Conservation (phyloP, 2,329 filamentous ascomycete genomes). For the Exophiala calicioides region DNA sequence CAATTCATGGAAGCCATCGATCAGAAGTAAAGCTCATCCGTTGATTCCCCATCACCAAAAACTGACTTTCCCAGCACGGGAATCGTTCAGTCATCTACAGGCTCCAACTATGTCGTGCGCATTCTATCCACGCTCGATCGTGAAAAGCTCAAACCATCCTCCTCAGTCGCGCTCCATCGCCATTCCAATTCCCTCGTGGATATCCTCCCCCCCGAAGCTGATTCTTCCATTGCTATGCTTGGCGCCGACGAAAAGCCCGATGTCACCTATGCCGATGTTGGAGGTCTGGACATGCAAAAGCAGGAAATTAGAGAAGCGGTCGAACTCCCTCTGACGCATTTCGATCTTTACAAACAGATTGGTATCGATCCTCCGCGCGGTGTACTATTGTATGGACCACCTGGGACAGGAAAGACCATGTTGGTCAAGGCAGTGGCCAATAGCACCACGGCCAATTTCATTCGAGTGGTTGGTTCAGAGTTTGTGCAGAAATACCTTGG, state of each 20-base stretch:
- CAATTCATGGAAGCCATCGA: constrained; percentile 99
- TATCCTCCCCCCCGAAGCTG: constrained; percentile 96
- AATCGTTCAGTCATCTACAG: constrained; percentile 97
- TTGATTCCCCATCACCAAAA: constrained; percentile 1
- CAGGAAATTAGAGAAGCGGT: constrained; percentile 98
- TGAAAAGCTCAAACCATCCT: constrained; percentile 96
- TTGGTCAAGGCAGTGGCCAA: constrained; percentile 98
- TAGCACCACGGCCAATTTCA: constrained; percentile 96
- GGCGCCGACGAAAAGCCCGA: constrained; percentile 96
- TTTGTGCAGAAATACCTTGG: constrained; percentile 99
- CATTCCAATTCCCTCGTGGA: constrained; percentile 98
- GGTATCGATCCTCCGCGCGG: constrained; percentile 97
- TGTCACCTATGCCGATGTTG: constrained; percentile 95
- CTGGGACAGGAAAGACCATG: constrained; percentile 96
- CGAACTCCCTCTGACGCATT: constrained; percentile 93
- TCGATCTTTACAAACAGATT: constrained; percentile 98
- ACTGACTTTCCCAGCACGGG: constrained; percentile 67
- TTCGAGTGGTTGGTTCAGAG: constrained; percentile 95
- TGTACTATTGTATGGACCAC: constrained; percentile 92
- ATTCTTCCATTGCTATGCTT: constrained; percentile 98
- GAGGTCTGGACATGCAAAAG: constrained; percentile 99
- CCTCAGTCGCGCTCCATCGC: constrained; percentile 93
- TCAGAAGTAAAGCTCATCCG: constrained; percentile 73
- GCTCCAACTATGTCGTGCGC: constrained; percentile 97
- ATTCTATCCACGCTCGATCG: constrained; percentile 98